Evolutionary conservation across 2,329 filamentous ascomycete species (phyloP).

Genomic region (Reticulascus tulasneorum): DNA sequence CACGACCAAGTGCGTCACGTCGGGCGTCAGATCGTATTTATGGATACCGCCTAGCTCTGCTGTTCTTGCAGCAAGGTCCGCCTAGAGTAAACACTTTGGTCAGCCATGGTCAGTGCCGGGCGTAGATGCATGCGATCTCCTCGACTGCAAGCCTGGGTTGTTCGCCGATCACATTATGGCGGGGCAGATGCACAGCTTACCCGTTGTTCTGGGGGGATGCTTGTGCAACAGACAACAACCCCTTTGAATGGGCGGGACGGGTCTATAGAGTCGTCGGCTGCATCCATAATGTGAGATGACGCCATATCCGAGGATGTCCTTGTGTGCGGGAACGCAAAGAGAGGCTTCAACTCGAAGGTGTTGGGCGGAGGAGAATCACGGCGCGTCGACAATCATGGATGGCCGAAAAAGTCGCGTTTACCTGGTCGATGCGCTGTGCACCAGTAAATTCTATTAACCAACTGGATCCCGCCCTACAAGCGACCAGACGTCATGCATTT

Average conservation of each 20-base stretch:
- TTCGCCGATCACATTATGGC: no score
- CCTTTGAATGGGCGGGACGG: conserved; percentile 62
- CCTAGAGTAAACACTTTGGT: conserved; percentile 25
- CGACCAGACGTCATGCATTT: no score
- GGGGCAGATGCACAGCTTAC: conserved; percentile 43
- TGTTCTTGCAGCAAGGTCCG: conserved; percentile 59
- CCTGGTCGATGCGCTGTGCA: no score
- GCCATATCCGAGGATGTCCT: conserved; percentile 12
- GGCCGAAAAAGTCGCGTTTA: no score
- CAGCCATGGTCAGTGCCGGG: not conserved
- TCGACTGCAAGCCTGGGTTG: no score
- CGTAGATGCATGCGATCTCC: no score
- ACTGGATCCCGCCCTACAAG: no score
- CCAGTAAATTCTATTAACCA: no score
- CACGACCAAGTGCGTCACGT: conserved; percentile 91
- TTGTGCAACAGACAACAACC: conserved; percentile 83
- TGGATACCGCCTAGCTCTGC: conserved; percentile 80
- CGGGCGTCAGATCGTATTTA: conserved; percentile 89
- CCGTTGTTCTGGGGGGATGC: conserved; percentile 72
- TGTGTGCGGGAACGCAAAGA: no score
- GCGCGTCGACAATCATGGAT: not conserved
- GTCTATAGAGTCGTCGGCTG: conserved; percentile 38
- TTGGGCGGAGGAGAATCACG: no score
- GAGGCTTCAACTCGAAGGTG: no score
- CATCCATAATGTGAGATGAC: conserved; percentile 7